phyloP scores from a whole-genome alignment of 805 yeast species.

The Zygoascus tannicola region DNA sequence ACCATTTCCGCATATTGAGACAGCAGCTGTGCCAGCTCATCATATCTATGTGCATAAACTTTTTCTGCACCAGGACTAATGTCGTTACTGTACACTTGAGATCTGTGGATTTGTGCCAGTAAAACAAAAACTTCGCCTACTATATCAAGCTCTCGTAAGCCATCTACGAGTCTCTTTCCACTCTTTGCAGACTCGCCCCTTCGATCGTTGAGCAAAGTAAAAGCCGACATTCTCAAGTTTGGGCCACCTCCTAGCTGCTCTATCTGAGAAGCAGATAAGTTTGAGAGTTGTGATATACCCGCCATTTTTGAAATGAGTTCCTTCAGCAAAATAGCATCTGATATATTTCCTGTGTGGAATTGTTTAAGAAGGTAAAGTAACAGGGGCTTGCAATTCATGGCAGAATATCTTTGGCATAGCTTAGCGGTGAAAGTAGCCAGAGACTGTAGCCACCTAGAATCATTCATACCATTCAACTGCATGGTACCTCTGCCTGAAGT shows the following conservation, averaged over 20 bases:
- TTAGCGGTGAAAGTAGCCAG: slow-evolving; percentile 71
- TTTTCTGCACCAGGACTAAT: slow-evolving; percentile 39
- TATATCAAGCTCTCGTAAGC: slow-evolving; percentile 33
- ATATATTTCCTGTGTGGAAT: slow-evolving; percentile 48
- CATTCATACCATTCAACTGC: slow-evolving; percentile 73
- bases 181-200: slow-evolving; percentile 41
- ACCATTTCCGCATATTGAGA: slow-evolving; percentile 56
- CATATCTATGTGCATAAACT: slow-evolving; percentile 59
- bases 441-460: slow-evolving; percentile 75
- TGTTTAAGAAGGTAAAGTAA: slow-evolving; percentile 52
- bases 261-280: slow-evolving; percentile 58
- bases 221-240: slow-evolving; percentile 46
- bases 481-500: slow-evolving; percentile 57
- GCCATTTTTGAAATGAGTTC: slow-evolving; percentile 66
- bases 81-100: slow-evolving; percentile 30
- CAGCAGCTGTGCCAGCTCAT: slow-evolving; percentile 59
- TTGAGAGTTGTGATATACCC: slow-evolving; percentile 63
- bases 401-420: slow-evolving; percentile 45
- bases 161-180: slow-evolving; percentile 41
- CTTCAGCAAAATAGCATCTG: slow-evolving; percentile 54
- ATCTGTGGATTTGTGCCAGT: slow-evolving; percentile 40
- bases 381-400: slow-evolving; percentile 55
- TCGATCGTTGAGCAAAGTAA: slow-evolving; percentile 48
- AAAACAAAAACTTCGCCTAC: slow-evolving; percentile 59
- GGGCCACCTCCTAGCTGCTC: slow-evolving; percentile 56